Conservation (phyloP, 2,329 filamentous ascomycete species). For the Beauveria rudraprayagi region DNA sequence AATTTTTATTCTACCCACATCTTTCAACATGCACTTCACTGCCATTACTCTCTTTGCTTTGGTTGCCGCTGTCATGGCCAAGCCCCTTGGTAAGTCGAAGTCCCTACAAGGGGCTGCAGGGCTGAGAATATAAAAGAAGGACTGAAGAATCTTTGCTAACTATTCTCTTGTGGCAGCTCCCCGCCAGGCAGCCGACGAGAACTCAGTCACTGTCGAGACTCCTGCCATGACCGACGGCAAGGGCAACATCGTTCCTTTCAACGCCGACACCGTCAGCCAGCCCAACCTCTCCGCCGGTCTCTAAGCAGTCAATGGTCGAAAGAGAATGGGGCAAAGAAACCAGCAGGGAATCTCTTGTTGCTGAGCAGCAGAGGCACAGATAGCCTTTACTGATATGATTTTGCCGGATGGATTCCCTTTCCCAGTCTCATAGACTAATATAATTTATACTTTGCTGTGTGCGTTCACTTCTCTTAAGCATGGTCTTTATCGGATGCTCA, state of each 20-base stretch:
- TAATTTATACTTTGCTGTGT: background rate
- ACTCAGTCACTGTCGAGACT: conserved; percentile 24
- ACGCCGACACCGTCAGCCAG: conserved; percentile 27
- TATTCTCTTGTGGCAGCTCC: background rate
- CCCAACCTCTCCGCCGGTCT: conserved; percentile 27
- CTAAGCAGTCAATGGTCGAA: conserved; percentile 17
- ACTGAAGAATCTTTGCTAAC: background rate
- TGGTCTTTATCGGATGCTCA: too few relatives aligned
- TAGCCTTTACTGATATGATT: background rate
- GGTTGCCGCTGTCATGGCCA: conserved; percentile 37
- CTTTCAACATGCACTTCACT: conserved; percentile 46
- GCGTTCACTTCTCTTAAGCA: background rate
- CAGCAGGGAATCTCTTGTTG: background rate
- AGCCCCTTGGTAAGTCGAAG: conserved; percentile 21
- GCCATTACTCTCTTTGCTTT: conserved; percentile 38
- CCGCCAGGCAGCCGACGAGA: conserved; percentile 9
- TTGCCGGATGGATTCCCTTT: background rate
- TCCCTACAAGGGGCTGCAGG: background rate
- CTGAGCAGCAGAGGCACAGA: background rate
- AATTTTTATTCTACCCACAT: conserved; percentile 11
- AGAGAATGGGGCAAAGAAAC: background rate
- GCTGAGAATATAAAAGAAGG: too few relatives aligned
- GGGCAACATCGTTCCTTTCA: conserved; percentile 36
- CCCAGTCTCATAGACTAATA: background rate
- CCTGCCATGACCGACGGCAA: conserved; percentile 37